Evolutionary conservation across 768 basidiomycete species (phyloP).

Genomic region (Agaricus blazei): DNA sequence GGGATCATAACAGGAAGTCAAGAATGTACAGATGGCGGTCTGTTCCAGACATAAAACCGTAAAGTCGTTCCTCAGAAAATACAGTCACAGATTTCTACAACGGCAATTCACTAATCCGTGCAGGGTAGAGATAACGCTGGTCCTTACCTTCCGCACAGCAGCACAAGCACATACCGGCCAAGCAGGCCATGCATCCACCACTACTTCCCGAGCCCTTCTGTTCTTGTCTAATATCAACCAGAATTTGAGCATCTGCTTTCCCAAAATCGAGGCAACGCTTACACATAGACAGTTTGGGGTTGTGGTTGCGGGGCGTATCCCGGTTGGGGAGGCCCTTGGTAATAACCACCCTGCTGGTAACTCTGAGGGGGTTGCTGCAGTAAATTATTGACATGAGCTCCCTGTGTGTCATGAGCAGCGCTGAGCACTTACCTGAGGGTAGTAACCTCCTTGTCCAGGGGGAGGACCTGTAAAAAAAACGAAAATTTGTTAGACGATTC

Average conservation of each 20-base stretch:
- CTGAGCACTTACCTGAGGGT: conserved; percentile 40
- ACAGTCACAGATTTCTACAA: conserved; percentile 70
- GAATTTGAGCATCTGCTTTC: not conserved
- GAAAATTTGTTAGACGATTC: conserved; percentile 1
- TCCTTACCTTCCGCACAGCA: conserved; percentile 70
- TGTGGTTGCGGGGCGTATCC: conserved; percentile 45
- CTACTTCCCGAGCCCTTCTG: conserved; percentile 39
- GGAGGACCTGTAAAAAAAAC: conserved; percentile 33
- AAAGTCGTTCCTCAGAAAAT: conserved; percentile 37
- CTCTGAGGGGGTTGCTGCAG: conserved; percentile 64
- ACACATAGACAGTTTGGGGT: conserved; percentile 85
- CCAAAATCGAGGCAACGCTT: conserved; percentile 21
- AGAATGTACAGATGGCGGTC: not conserved
- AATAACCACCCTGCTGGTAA: conserved; percentile 41
- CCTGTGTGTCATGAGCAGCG: not conserved
- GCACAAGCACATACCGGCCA: conserved; percentile 59
- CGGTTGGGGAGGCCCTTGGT: conserved; percentile 32
- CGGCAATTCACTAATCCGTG: conserved; percentile 6
- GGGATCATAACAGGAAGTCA: not conserved
- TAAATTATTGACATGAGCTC: not conserved
- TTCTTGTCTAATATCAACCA: conserved; percentile 35
- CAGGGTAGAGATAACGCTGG: conserved; percentile 9
- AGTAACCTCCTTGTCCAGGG: conserved; percentile 67
- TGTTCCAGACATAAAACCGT: not conserved
- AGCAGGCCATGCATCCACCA: conserved; percentile 57